A percentile compares a stretch with the other conserved stretches of the same genome.
Conservation (phyloP, 2,329 filamentous ascomycete species). For the Calcarisporium arbuscula region DNA sequence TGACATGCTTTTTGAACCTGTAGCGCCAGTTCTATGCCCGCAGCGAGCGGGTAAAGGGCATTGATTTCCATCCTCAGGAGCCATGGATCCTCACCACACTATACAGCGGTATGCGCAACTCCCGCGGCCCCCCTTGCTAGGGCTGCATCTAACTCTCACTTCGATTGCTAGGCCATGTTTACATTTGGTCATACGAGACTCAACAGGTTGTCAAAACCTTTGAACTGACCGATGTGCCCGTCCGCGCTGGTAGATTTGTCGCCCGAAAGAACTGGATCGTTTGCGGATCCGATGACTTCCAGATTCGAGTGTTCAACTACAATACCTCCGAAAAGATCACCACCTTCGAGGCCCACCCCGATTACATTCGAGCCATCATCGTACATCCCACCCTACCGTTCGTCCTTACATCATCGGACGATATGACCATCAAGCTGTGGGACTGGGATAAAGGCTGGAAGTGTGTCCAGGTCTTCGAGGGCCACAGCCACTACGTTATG, state of each 20-base stretch:
- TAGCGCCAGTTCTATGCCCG: slow-evolving; percentile 56
- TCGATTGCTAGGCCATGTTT: slow-evolving; percentile 71
- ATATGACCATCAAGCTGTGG: slow-evolving; percentile 98
- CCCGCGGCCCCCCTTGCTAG: background rate
- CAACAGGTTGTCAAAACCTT: slow-evolving; percentile 98
- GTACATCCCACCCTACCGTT: slow-evolving; percentile 95
- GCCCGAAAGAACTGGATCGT: slow-evolving; percentile 99
- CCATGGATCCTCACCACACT: slow-evolving; percentile 95
- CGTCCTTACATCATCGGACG: slow-evolving; percentile 91
- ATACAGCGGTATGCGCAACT: slow-evolving; percentile 68
- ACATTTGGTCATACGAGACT: slow-evolving; percentile 98
- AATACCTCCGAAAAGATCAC: slow-evolving; percentile 99
- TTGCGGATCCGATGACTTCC: slow-evolving; percentile 90
- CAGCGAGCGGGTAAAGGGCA: slow-evolving; percentile 93
- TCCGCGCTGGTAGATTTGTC: slow-evolving; percentile 92
- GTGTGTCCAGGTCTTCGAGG: slow-evolving; percentile 93
- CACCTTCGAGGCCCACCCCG: slow-evolving; percentile 92
- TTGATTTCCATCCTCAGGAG: slow-evolving; percentile 95
- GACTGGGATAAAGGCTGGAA: slow-evolving; percentile 99
- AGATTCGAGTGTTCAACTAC: slow-evolving; percentile 90
- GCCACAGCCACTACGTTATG: slow-evolving; percentile 96
- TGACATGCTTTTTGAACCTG: too few species aligned
- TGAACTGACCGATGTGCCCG: slow-evolving; percentile 95
- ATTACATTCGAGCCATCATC: slow-evolving; percentile 95
- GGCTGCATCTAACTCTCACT: slow-evolving; percentile 7